Evolutionary conservation across 1,284 basidiomycete species (phyloP).

Genomic region (Apiotrichum laibachii): DNA sequence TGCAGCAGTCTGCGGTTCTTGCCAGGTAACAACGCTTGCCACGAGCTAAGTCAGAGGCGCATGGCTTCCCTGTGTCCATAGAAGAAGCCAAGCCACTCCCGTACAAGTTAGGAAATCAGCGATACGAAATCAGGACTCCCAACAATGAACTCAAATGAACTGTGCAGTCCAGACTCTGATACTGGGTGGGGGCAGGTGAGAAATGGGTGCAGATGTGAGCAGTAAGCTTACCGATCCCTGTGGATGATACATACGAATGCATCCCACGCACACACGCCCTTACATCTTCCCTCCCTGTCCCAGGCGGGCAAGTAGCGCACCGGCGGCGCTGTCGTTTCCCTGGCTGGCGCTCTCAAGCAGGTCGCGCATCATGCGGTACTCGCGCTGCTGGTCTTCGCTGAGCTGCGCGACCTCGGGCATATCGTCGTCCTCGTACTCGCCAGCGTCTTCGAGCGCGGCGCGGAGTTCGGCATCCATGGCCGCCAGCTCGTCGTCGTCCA

Average conservation of each 20-base stretch:
- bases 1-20: too few relatives aligned
- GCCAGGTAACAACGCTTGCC: too few relatives aligned
- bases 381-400: slow-evolving; percentile 59
- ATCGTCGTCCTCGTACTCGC: slow-evolving; percentile 47
- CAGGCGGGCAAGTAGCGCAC: slow-evolving; percentile 77
- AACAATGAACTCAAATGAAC: too few relatives aligned
- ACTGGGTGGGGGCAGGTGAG: too few relatives aligned
- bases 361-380: slow-evolving; percentile 89
- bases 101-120: too few relatives aligned
- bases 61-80: too few relatives aligned
- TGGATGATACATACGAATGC: background rate
- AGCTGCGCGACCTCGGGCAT: slow-evolving; percentile 51
- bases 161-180: too few relatives aligned
- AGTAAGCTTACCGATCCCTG: too few relatives aligned
- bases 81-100: too few relatives aligned
- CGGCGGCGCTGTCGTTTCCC: slow-evolving; percentile 79
- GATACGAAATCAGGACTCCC: too few relatives aligned
- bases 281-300: slow-evolving; percentile 2
- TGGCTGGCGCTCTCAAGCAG: slow-evolving; percentile 92
- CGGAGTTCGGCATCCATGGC: slow-evolving; percentile 84
- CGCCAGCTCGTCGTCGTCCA: slow-evolving; percentile 61
- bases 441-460: slow-evolving; percentile 60
- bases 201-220: too few relatives aligned
- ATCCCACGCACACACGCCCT: background rate
- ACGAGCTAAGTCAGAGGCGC: too few relatives aligned